Percentiles rank a stretch among this genome's conserved stretches.
Conservation (phyloP, 164 flowering plant genomes). For the Taxillus chinensis region DNA sequence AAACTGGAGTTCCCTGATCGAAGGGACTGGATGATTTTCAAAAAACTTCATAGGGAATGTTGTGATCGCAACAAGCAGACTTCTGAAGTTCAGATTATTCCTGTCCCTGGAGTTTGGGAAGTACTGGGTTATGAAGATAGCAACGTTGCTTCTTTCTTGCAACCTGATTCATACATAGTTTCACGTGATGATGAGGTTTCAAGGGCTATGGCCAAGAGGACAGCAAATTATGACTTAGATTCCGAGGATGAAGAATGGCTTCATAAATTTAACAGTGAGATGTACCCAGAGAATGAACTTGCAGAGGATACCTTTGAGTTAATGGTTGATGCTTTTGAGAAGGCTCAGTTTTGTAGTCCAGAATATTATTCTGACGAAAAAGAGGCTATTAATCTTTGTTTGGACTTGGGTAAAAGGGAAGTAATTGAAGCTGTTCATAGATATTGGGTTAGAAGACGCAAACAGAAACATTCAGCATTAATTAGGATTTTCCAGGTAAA, state of each 20-base stretch:
- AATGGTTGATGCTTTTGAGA: conserved; percentile 69
- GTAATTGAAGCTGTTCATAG: conserved; percentile 38
- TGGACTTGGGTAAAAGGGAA: conserved; percentile 32
- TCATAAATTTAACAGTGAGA: conserved; percentile 30
- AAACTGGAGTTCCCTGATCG: conserved; percentile 71
- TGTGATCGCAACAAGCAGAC: conserved; percentile 37
- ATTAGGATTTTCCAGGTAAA: conserved; percentile 80
- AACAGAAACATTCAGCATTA: conserved; percentile 38
- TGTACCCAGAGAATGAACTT: conserved; percentile 14
- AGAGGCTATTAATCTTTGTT: conserved; percentile 23
- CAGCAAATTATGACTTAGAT: conserved; percentile 68
- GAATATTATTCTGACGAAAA: conserved; percentile 44
- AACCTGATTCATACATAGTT: conserved; percentile 56
- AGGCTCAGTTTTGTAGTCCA: conserved; percentile 37
- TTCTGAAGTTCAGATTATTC: conserved; percentile 36
- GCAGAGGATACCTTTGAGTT: conserved; percentile 50
- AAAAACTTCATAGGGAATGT: conserved; percentile 71
- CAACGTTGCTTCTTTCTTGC: conserved; percentile 20
- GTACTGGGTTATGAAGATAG: conserved; percentile 30
- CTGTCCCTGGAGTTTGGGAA: conserved; percentile 69
- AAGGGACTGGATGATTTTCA: conserved; percentile 63
- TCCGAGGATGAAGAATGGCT: conserved; percentile 85
- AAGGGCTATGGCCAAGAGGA: conserved; percentile 47
- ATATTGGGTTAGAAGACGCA: conserved; percentile 67
- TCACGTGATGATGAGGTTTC: conserved; percentile 47